phyloP scores from a whole-genome alignment of 2,329 filamentous ascomycete species.

The Penicillium sumatraense region DNA sequence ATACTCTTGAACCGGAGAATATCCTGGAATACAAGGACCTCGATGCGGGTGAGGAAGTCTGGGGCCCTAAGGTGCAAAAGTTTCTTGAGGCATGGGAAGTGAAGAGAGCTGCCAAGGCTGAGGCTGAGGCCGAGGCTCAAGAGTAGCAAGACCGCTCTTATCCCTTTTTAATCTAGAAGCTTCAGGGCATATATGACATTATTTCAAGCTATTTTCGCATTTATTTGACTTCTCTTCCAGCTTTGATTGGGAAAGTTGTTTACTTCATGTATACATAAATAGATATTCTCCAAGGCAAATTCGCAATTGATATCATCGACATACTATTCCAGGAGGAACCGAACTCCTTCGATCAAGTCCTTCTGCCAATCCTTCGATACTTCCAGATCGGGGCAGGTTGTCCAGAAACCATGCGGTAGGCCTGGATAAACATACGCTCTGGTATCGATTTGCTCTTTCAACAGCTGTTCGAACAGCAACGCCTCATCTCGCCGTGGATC shows the following conservation, averaged over 20 bases:
- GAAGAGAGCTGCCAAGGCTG: slow-evolving; percentile 34
- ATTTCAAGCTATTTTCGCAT: neutral
- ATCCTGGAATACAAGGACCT: slow-evolving; percentile 81
- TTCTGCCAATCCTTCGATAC: slow-evolving; percentile 37
- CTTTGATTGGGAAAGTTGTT: neutral
- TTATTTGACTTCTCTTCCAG: neutral
- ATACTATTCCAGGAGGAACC: slow-evolving; percentile 8
- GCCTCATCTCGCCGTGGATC: slow-evolving; percentile 57
- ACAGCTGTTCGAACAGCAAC: slow-evolving; percentile 49
- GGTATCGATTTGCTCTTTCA: slow-evolving; percentile 44
- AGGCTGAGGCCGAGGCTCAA: neutral
- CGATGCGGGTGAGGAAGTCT: slow-evolving; percentile 74
- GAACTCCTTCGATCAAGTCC: slow-evolving; percentile 28
- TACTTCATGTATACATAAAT: neutral
- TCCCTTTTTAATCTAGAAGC: too few species aligned
- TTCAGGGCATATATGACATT: too few species aligned
- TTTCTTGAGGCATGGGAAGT: slow-evolving; percentile 60
- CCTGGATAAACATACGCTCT: slow-evolving; percentile 48
- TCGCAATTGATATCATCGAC: neutral
- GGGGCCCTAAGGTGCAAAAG: slow-evolving; percentile 73
- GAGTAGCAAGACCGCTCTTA: neutral
- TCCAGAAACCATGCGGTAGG: slow-evolving; percentile 41
- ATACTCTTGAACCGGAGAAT: slow-evolving; percentile 70
- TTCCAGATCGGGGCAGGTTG: slow-evolving; percentile 34
- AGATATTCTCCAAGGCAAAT: neutral